Evolutionary conservation across 148 eudicot genomes (phyloP).

Genomic region (Fagopyrum esculentum): DNA sequence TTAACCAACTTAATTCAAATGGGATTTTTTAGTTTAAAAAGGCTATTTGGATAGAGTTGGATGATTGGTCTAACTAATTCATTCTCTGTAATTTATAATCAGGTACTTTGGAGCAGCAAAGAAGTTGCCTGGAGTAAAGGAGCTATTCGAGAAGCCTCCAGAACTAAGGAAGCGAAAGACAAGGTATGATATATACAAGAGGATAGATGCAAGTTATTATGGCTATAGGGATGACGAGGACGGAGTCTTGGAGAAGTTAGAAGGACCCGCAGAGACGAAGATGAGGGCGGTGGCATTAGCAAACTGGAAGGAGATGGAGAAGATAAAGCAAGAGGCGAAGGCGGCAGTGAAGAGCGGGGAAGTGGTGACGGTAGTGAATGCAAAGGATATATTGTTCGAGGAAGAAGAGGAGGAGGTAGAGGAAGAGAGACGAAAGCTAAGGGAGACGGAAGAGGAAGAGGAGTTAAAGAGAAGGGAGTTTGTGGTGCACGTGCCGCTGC

Average conservation of each 20-base stretch:
- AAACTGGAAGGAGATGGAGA: constrained; percentile 78
- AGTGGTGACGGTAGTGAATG: constrained; percentile 40
- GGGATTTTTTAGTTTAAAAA: no score
- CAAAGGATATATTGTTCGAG: constrained; percentile 45
- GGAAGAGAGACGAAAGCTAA: constrained; percentile 51
- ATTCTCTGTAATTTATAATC: neutral
- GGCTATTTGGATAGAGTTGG: no score
- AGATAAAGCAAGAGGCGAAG: constrained; percentile 77
- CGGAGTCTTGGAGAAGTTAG: constrained; percentile 67
- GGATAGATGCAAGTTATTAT: constrained; percentile 87
- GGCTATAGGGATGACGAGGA: constrained; percentile 94
- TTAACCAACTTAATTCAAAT: no score
- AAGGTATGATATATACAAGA: constrained; percentile 79
- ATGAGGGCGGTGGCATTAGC: constrained; percentile 70
- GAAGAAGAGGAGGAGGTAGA: constrained; percentile 85
- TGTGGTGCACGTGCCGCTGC: constrained; percentile 86
- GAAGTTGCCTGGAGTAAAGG: constrained; percentile 83
- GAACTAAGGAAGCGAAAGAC: constrained; percentile 79
- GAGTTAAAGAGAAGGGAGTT: constrained; percentile 54
- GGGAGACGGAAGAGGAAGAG: constrained; percentile 38
- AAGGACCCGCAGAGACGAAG: constrained; percentile 60
- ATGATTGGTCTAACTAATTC: neutral
- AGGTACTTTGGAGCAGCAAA: constrained; percentile 88
- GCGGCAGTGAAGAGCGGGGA: constrained; percentile 83
- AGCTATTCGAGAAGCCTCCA: constrained; percentile 87